These are phyloP conservation scores for Cladorrhinum sp. DNA, from an alignment of 2,329 filamentous ascomycete genomes.

Conservation along the genomic window DNA sequence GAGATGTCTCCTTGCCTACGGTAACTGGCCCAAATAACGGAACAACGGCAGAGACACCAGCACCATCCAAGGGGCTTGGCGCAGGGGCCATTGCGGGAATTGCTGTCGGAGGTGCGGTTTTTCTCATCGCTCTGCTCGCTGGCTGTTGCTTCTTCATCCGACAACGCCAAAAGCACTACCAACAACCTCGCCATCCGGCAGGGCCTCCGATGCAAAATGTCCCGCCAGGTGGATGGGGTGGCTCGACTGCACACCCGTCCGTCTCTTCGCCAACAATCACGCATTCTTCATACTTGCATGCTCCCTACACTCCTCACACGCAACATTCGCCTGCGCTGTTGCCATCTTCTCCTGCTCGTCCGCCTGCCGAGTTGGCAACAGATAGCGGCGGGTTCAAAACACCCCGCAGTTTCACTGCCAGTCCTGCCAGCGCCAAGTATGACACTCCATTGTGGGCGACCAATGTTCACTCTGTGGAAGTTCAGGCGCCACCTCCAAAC, in stretches of 20 bases:
- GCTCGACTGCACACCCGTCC: not conserved
- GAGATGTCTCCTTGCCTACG: conserved; percentile 6
- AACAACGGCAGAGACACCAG: not conserved
- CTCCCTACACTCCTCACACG: not conserved
- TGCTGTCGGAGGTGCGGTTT: conserved; percentile 8
- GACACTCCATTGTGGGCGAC: not conserved
- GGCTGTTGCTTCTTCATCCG: conserved; percentile 18
- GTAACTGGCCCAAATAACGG: not conserved
- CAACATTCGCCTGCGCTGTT: conserved; percentile 1
- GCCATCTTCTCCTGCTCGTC: not conserved
- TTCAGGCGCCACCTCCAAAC: not conserved
- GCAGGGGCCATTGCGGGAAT: conserved; percentile 20
- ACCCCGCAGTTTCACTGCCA: not conserved
- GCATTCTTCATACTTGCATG: conserved; percentile 2
- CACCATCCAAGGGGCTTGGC: not conserved
- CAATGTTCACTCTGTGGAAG: not conserved
- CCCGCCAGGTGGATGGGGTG: not conserved
- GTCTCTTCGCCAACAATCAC: conserved; percentile 5
- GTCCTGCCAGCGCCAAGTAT: not conserved
- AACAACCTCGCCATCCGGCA: not conserved
- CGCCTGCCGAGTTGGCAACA: not conserved
- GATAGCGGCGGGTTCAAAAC: not conserved
- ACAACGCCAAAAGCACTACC: conserved; percentile 12
- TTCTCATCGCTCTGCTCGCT: not conserved
- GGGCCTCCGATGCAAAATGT: not conserved